Evolutionary conservation across 306 rosid genomes (phyloP), one percentile per base, ranked within the genome.

Genomic region (Dalbergia cochinchinensis): DNA sequence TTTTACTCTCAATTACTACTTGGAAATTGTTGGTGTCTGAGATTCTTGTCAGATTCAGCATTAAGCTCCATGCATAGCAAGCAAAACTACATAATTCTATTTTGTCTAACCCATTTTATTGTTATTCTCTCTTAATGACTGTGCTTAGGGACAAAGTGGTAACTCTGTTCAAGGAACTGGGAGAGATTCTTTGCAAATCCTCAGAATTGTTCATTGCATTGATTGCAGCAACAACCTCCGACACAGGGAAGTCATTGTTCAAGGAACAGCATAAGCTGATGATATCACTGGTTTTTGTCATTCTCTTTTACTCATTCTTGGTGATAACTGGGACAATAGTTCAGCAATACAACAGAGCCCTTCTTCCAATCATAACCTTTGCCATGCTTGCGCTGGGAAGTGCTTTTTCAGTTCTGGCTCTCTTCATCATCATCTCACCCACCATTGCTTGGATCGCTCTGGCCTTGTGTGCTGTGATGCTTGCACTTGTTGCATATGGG

Each of bases 361-460:
- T 77, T 54, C 33, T 77, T 54, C 67, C 67, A 8, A 8, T 54
- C 65, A 53, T 54, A 41, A 26, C 12, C 1, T 76, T 10, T 19
- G 35, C 6, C 4, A 54, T 77, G 57, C 31, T 77, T 39, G 4
- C 53, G 50, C 12, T 39, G 16, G 80, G 39, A 75, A 15, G 26
- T 68, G 59, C 4, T 10, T 66, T n/a, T 50, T 59, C 58, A 3
- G 12, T 75, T 37, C 11, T 81, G 26, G 59, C 57, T 35, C 7
- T 74, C 58, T 35, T 9, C 11, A 1, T 81, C 4, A 34, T 74
- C 31, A 26, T 1, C 0, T 22, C 80, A 4, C 8, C 58, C 9
- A 20, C 22, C 47, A 3, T 81, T 66, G 80, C 84, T 15, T 66
- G 33, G 50, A 73, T 73, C 48, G n/a, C 4, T 35, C 3, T 79